phyloP scores from a whole-genome alignment of 2,329 filamentous ascomycete genomes.

The Paraconiothyrium brasiliense region DNA sequence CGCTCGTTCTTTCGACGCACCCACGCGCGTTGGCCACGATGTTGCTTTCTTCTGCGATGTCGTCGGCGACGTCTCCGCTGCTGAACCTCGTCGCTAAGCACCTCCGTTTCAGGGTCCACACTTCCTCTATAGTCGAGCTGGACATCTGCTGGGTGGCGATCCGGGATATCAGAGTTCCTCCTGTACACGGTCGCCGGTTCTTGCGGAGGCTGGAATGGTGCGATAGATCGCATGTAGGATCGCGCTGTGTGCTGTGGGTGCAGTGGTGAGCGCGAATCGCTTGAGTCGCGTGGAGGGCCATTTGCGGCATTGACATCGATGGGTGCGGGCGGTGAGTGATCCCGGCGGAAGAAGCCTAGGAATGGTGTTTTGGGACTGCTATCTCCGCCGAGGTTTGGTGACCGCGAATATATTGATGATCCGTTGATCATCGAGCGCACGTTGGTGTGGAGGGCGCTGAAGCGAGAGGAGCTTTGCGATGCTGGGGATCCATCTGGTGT shows the following conservation, averaged over 20 bases:
- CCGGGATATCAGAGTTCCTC: neutral
- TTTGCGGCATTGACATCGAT: conserved; percentile 30
- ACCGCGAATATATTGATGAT: conserved; percentile 49
- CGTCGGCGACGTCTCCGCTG: conserved; percentile 49
- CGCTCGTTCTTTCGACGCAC: conserved; percentile 35
- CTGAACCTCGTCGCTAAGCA: conserved; percentile 56
- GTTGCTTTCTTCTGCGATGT: conserved; percentile 41
- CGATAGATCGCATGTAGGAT: conserved; percentile 46
- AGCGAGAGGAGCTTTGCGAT: conserved; percentile 29
- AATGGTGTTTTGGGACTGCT: conserved; percentile 47
- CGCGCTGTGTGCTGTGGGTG: conserved; percentile 46
- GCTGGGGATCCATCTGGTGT: conserved; percentile 35
- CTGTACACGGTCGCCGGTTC: conserved; percentile 35
- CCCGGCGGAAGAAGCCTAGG: conserved; percentile 43
- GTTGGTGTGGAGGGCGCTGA: conserved; percentile 29
- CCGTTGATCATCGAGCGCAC: conserved; percentile 46
- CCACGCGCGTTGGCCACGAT: conserved; percentile 37
- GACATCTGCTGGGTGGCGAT: conserved; percentile 45
- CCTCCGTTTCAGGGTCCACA: conserved; percentile 61
- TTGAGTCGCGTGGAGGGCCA: conserved; percentile 34
- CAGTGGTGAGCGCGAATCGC: conserved; percentile 41
- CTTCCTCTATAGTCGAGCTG: conserved; percentile 47
- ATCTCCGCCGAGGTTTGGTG: conserved; percentile 37
- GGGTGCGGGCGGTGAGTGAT: conserved; percentile 33
- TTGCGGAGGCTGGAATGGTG: conserved; percentile 32